Conservation (phyloP, 768 basidiomycete genomes). For the Podaxis pistillaris region DNA sequence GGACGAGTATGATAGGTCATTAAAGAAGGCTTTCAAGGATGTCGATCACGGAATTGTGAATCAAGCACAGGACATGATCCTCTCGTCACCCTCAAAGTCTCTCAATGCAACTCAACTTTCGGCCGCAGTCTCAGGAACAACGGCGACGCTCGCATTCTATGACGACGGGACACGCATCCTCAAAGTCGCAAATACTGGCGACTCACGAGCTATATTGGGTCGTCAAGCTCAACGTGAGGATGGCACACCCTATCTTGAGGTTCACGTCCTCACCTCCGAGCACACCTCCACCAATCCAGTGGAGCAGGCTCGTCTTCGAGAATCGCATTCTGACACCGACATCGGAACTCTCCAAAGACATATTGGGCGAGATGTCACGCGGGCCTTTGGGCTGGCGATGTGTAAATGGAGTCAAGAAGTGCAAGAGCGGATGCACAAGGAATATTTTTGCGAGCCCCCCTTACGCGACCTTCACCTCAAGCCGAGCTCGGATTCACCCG, state of each 20-base stretch:
- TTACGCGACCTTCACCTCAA: conserved; percentile 12
- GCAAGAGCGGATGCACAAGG: conserved; percentile 32
- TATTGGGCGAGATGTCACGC: conserved; percentile 27
- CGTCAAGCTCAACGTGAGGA: conserved; percentile 23
- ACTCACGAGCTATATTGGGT: conserved; percentile 42
- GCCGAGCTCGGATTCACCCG: conserved; percentile 15
- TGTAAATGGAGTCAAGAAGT: conserved; percentile 41
- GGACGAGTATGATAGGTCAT: neutral
- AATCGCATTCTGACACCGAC: conserved; percentile 26
- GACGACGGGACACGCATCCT: conserved; percentile 33
- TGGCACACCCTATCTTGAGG: conserved; percentile 24
- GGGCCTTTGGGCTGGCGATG: conserved; percentile 42
- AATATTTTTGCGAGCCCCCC: conserved; percentile 40
- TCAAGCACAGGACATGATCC: conserved; percentile 21
- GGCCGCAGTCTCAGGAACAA: conserved; percentile 27
- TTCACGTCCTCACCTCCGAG: conserved; percentile 38
- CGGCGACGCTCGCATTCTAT: conserved; percentile 33
- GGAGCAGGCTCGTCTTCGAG: conserved; percentile 30
- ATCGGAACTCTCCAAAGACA: conserved; percentile 16
- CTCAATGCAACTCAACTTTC: conserved; percentile 25
- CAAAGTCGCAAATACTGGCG: conserved; percentile 37
- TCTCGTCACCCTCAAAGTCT: conserved; percentile 21
- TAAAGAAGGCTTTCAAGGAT: conserved; percentile 5
- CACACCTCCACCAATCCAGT: conserved; percentile 33
- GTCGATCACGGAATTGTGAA: conserved; percentile 35